Base-by-base conservation (phyloP, 2,329 filamentous ascomycete species). In the Colletotrichum aenigma region DNA sequence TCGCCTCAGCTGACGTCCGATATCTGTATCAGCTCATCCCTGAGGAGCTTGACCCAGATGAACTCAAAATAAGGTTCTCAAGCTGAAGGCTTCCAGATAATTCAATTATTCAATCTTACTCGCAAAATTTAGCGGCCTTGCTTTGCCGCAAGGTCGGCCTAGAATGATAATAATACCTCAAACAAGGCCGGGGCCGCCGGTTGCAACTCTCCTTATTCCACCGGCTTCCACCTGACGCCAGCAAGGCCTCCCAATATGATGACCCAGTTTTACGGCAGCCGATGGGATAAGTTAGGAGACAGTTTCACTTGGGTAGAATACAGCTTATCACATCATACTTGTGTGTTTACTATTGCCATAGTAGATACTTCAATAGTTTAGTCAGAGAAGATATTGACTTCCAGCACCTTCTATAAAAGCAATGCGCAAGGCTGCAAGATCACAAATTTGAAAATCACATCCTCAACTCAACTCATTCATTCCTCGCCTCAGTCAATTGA, bases 391-490 rank as follows among this genome's bases (percentile, higher is more conserved):
- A 21, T 21, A 7, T 21, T 13, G 10, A 52, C n/a, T 21, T 13
- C 10, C 43, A 52, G 10, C 7, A 21, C 7, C n/a, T 13, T 13
- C 13, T 21, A 52, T 52, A 52, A 52, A 21, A 52, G 43, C 43
- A 52, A 52, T 0, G 0, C 6, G 2, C 1, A 7, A 21, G 6
- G 5, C 38, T 21, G 21, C 10, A 52, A 21, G 0, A 3, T 13
- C n/a, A 10, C n/a, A 21, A 6, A 4, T 21, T 21, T 3, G 4
- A 52, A 43, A 52, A 13, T 21, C n/a, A 7, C 43, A 7, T 21
- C 3, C 43, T 52, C 3, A 21, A 21, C 43, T 52, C 1, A 4
- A 4, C 3, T n/a, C n/a, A n/a, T n/a, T n/a, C n/a, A n/a, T n/a
- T n/a, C n/a, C n/a, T n/a, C n/a, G n/a, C n/a, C n/a, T n/a, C n/a